Evolutionary conservation across 2,329 filamentous ascomycete species (phyloP), one percentile per base, ranked within the genome.

Genomic region (Aureobasidium pullulans): DNA sequence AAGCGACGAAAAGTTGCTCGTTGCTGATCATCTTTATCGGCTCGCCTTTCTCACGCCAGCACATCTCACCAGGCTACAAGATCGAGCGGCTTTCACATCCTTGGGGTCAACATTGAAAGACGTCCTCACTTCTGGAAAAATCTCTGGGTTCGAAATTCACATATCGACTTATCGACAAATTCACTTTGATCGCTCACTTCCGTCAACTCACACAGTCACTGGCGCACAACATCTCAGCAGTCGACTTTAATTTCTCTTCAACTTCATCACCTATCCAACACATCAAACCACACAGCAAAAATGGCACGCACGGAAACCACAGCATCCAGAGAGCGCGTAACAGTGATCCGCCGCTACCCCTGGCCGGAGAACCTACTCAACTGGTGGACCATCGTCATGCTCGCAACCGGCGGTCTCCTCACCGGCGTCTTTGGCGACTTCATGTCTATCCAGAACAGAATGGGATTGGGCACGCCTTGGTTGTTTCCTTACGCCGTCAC

Each of bases 331-430:
- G 57, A 60, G 10, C 57, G 57, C 34, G 19, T 54, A 15, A 60
- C 48, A 3, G 16, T 60, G 3, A 40, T 53, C 2, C 43, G 34
- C 37, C 53, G 47, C 37, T 86, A 85, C 74, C 81, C 79, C 73
- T 87, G 84, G 84, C 84, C 84, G 2, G 83, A 86, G 70, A 75
- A 81, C 50, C 83, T 85, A 66, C 77, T 87, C 64, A 85, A 86
- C 66, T 71, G 84, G 66, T 87, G 84, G 84, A 80, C 83, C 57
- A 79, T 86, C 65, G 75, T 85, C 64, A 84, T 86, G 69, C 75
- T 86, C 15, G 79, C 77, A 0, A 79, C 80, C 1, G 81, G 81
- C 10, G 77, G 80, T 29, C 79, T 79, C 56, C 79, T 84, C 58
- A 72, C 86, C 1, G 84, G 84, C 7, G 77, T 86, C 44, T 84